A percentile compares a stretch with the other conserved stretches of the same genome.
These are phyloP conservation scores for Anthracocystis setariae DNA, from an alignment of 1,284 basidiomycete species.

Conservation along the genomic window DNA sequence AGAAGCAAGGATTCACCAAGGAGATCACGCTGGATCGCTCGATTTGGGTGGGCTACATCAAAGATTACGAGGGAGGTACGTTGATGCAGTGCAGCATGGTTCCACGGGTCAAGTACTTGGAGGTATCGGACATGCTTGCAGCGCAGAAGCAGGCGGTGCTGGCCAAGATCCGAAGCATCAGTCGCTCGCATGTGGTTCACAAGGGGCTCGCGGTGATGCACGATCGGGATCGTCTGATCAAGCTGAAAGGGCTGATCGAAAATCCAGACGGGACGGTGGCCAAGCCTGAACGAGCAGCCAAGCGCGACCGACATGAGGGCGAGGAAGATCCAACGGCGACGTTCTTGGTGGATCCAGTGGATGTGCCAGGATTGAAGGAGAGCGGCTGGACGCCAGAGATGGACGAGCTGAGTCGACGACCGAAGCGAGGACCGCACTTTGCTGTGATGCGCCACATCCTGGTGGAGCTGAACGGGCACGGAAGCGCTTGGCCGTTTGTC, in stretches of 20 bases:
- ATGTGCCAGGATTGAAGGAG: slow-evolving; percentile 71
- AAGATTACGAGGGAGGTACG: slow-evolving; percentile 99
- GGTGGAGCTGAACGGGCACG: slow-evolving; percentile 82
- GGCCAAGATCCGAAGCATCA: slow-evolving; percentile 86
- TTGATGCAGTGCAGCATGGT: slow-evolving; percentile 98
- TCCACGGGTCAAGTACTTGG: slow-evolving; percentile 86
- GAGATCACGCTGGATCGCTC: slow-evolving; percentile 90
- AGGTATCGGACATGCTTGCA: slow-evolving; percentile 81
- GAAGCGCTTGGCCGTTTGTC: slow-evolving; percentile 87
- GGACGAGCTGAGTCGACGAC: slow-evolving; percentile 76
- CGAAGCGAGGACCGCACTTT: slow-evolving; percentile 73
- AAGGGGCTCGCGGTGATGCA: slow-evolving; percentile 83
- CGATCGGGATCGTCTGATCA: slow-evolving; percentile 69
- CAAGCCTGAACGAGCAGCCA: slow-evolving; percentile 46
- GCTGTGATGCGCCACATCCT: slow-evolving; percentile 83
- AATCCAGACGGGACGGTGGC: slow-evolving; percentile 49
- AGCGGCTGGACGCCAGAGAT: slow-evolving; percentile 93
- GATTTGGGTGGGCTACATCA: slow-evolving; percentile 99
- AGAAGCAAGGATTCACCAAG: slow-evolving; percentile 94
- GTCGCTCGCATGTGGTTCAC: slow-evolving; percentile 86
- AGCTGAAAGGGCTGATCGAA: slow-evolving; percentile 46
- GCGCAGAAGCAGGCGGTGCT: slow-evolving; percentile 80
- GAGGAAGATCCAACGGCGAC: slow-evolving; percentile 47
- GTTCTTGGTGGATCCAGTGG: slow-evolving; percentile 54
- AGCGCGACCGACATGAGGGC: slow-evolving; percentile 33